Conservation (phyloP, 345 rosid species). For the Eucalyptus sp. region DNA sequence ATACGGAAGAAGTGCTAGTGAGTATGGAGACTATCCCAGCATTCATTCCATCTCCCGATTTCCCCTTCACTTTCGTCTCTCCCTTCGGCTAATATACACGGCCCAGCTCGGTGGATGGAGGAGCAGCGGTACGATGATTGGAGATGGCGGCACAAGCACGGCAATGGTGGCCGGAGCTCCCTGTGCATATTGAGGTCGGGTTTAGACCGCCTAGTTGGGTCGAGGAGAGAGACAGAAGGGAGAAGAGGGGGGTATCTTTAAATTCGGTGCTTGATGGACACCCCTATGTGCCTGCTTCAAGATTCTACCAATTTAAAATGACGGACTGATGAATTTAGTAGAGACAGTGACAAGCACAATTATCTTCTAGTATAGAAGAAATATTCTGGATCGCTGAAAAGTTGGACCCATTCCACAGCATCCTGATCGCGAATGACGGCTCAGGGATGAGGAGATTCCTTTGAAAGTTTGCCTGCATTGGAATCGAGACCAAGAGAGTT, state of each 20-base stretch:
- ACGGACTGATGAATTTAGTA: background rate
- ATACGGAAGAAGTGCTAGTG: background rate
- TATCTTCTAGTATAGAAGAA: background rate
- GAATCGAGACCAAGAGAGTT: background rate
- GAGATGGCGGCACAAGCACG: background rate
- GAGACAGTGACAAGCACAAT: rapidly evolving
- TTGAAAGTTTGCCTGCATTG: background rate
- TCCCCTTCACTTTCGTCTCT: background rate
- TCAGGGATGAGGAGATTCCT: background rate
- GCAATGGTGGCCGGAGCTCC: background rate
- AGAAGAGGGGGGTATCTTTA: no score
- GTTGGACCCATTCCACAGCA: background rate
- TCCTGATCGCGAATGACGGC: background rate
- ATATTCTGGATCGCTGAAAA: background rate
- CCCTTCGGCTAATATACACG: background rate
- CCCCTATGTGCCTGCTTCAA: no score
- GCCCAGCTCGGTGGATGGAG: background rate
- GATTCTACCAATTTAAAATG: no score
- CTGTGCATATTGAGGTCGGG: rapidly evolving
- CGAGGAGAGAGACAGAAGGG: no score
- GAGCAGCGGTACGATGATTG: background rate
- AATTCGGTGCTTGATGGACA: no score
- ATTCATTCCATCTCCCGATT: background rate
- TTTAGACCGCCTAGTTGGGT: background rate
- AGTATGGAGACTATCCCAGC: background rate